phyloP scores from a whole-genome alignment of 345 rosid genomes.

The Geranium brycei region DNA sequence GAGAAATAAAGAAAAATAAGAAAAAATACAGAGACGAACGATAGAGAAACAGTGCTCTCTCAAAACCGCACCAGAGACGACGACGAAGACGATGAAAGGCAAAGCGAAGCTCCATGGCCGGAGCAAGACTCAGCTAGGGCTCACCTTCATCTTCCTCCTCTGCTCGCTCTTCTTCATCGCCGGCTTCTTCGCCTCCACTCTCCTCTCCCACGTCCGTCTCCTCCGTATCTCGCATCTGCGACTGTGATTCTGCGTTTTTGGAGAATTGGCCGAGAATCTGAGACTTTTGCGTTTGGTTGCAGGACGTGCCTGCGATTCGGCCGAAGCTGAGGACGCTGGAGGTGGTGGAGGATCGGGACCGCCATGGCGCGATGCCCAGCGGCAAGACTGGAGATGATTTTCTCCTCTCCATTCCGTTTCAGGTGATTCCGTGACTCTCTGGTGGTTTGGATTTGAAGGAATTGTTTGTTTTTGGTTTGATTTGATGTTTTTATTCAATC shows the following conservation, averaged over 20 bases:
- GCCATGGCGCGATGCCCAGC: constrained; percentile 28
- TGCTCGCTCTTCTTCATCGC: constrained; percentile 49
- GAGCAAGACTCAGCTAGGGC: constrained; percentile 34
- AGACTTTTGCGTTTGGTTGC: not conserved
- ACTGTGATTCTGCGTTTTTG: not conserved
- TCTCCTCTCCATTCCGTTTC: constrained; percentile 54
- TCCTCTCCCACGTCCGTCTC: constrained; percentile 33
- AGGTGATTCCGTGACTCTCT: constrained; percentile 25
- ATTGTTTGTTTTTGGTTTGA: not conserved
- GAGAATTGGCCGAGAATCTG: not conserved
- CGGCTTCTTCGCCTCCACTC: constrained; percentile 48
- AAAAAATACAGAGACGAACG: not conserved
- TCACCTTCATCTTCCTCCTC: constrained; percentile 25
- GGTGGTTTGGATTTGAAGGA: not conserved
- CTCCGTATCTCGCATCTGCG: constrained; percentile 4
- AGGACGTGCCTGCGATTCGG: constrained; percentile 45
- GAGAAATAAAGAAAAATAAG: too few relatives aligned
- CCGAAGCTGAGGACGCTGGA: constrained; percentile 50
- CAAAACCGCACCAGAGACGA: too few relatives aligned
- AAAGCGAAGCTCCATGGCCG: constrained; percentile 31
- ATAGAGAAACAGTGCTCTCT: not conserved
- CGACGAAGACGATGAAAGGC: constrained; percentile 33
- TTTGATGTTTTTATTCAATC: too few relatives aligned
- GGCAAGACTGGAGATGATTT: constrained; percentile 57
- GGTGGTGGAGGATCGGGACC: constrained; percentile 19